Conservation (phyloP, 169 alveolate species). For the Cytauxzoon felis region DNA sequence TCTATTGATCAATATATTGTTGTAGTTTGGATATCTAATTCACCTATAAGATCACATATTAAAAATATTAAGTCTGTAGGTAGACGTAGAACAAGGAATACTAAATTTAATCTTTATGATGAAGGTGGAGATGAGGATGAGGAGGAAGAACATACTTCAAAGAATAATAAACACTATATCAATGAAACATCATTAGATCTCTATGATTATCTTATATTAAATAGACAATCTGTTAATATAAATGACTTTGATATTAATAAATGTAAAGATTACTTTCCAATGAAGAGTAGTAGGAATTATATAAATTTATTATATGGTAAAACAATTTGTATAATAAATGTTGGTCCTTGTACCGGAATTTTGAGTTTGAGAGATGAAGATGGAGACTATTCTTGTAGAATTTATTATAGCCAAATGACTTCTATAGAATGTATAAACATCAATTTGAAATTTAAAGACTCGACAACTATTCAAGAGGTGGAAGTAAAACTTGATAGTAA, state of each 20-base stretch:
- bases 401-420: slow-evolving; percentile 1
- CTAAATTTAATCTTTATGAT: not conserved
- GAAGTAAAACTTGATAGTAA: not conserved
- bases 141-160: not conserved
- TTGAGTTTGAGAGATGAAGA: too few species aligned
- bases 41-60: not conserved
- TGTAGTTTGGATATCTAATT: slow-evolving; percentile 11
- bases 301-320: not conserved
- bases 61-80: not conserved
- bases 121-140: not conserved
- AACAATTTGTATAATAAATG: not conserved
- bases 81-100: not conserved
- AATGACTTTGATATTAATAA: slow-evolving; percentile 14
- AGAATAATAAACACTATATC: not conserved
- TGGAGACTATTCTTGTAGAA: not conserved
- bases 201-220: too few species aligned
- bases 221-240: slow-evolving; percentile 11
- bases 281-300: not conserved
- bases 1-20: slow-evolving; percentile 2
- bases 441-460: not conserved
- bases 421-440: not conserved
- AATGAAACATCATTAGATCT: too few species aligned
- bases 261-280: slow-evolving; percentile 16
- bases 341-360: not conserved
- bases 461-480: not conserved